Evolutionary conservation across 768 basidiomycete species (phyloP).

Genomic region (Lyophyllum semitale): DNA sequence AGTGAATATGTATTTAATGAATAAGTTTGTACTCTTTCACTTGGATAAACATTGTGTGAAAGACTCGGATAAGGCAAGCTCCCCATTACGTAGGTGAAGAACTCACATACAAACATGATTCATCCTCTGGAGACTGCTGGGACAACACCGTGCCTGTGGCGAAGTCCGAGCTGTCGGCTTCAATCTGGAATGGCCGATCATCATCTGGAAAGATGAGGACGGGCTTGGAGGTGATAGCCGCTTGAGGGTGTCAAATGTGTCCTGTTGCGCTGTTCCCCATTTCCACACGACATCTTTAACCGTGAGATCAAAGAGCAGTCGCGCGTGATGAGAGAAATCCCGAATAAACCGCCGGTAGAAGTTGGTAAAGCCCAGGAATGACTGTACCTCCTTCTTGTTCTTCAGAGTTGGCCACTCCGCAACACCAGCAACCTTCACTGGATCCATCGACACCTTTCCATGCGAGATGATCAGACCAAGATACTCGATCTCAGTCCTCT

Average conservation of each 20-base stretch:
- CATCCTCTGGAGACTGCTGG: too few species aligned
- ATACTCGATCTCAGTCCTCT: too few species aligned
- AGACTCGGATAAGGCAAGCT: background rate
- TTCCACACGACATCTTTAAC: constrained; percentile 18
- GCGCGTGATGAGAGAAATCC: constrained; percentile 24
- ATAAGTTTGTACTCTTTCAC: background rate
- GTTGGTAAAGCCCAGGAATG: constrained; percentile 43
- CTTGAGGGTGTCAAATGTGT: too few species aligned
- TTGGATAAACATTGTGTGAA: background rate
- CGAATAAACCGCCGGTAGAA: constrained; percentile 36
- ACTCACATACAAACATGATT: constrained; percentile 15
- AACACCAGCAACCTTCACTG: too few species aligned
- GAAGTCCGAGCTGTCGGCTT: too few species aligned
- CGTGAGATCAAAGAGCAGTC: constrained; percentile 19
- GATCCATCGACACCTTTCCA: too few species aligned
- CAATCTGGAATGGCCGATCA: too few species aligned
- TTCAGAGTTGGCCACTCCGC: constrained; percentile 14
- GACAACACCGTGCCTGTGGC: too few species aligned
- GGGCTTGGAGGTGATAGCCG: too few species aligned
- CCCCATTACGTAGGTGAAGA: background rate
- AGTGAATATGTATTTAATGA: background rate
- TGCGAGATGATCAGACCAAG: too few species aligned
- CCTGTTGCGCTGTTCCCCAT: too few species aligned
- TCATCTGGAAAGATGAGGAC: too few species aligned
- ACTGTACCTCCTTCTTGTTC: constrained; percentile 31